phyloP scores from a whole-genome alignment of 306 rosid genomes.

The Casuarina glauca region DNA sequence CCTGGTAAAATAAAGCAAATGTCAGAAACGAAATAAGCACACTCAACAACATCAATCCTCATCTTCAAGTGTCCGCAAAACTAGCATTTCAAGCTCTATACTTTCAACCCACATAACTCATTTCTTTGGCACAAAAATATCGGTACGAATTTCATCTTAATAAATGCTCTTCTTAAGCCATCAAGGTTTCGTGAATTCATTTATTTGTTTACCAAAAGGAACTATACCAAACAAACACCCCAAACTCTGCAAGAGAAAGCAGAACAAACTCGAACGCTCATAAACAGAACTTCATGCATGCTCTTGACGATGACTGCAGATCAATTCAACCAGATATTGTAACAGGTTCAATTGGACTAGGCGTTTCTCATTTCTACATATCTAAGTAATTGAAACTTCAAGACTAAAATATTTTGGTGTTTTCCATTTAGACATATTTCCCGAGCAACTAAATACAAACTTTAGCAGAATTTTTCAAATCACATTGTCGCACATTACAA shows the following conservation, averaged over 20 bases:
- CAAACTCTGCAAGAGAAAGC: neutral
- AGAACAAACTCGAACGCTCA: neutral
- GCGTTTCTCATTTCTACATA: neutral
- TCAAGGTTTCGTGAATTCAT: neutral
- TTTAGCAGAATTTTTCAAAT: slow-evolving; percentile 1
- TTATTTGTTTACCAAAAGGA: neutral
- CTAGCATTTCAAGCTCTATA: slow-evolving; percentile 5
- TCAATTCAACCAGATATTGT: neutral
- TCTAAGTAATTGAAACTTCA: neutral
- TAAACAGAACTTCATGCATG: neutral
- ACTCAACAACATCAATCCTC: slow-evolving; percentile 1
- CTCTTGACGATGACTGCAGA: neutral
- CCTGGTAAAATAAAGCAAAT: slow-evolving; percentile 46
- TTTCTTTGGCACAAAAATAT: neutral
- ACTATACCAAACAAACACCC: neutral
- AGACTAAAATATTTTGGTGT: neutral
- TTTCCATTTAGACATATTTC: neutral
- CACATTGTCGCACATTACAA: neutral
- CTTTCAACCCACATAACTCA: neutral
- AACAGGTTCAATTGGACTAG: neutral
- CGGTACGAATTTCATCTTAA: neutral
- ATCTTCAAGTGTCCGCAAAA: neutral
- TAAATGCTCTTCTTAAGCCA: neutral
- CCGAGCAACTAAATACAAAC: slow-evolving; percentile 4
- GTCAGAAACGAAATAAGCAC: slow-evolving; percentile 28